These are phyloP conservation scores for Termitomyces sp. DNA, from an alignment of 768 basidiomycete genomes.

Conservation along the genomic window DNA sequence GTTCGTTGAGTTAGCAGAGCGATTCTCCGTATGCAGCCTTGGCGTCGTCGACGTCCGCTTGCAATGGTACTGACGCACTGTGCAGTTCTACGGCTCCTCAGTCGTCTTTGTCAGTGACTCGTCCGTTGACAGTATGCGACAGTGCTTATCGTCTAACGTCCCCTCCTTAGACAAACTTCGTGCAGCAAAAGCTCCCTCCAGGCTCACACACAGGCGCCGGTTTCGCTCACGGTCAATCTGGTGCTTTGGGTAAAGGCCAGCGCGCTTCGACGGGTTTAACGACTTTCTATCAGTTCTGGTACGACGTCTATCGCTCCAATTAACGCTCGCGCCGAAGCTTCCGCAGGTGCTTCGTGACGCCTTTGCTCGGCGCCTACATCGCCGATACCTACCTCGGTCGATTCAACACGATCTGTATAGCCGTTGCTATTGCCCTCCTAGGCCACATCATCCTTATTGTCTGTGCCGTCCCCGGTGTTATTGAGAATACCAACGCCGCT, in stretches of 20 bases:
- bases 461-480: constrained; percentile 58
- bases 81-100: constrained; percentile 37
- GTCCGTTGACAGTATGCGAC: too few relatives aligned
- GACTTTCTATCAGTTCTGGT: constrained; percentile 73
- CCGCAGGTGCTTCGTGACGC: constrained; percentile 56
- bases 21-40: constrained; percentile 55
- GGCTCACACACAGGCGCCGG: constrained; percentile 68
- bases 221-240: constrained; percentile 48
- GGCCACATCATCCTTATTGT: constrained; percentile 65
- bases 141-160: too few relatives aligned
- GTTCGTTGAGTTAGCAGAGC: constrained; percentile 63
- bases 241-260: constrained; percentile 65
- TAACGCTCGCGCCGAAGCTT: background rate
- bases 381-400: constrained; percentile 71
- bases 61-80: background rate
- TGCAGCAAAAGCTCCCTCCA: constrained; percentile 62
- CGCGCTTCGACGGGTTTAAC: constrained; percentile 66
- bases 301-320: constrained; percentile 5
- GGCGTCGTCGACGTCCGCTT: background rate
- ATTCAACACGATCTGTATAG: constrained; percentile 66
- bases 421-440: constrained; percentile 53
- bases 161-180: constrained; percentile 56
- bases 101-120: constrained; percentile 46
- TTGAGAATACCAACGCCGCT: constrained; percentile 5
- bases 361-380: constrained; percentile 65